These are phyloP conservation scores for Penicillium verrucosum DNA, from an alignment of 2,329 filamentous ascomycete genomes.

Conservation along the genomic window DNA sequence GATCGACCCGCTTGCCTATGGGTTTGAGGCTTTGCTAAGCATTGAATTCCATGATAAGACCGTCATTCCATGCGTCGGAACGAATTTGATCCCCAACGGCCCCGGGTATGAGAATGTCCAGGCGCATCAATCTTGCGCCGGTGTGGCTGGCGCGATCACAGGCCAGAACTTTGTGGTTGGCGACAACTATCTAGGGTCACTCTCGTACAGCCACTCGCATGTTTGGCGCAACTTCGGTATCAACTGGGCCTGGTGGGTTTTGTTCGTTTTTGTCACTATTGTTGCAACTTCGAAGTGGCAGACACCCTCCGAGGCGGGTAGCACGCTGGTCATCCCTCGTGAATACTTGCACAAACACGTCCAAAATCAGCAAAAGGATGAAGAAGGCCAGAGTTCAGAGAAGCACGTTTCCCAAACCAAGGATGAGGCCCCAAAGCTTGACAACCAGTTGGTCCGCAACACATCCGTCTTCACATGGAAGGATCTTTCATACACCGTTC, in stretches of 20 bases:
- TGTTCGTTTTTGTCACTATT: slow-evolving; percentile 60
- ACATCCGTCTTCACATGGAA: slow-evolving; percentile 72
- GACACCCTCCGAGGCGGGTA: slow-evolving; percentile 51
- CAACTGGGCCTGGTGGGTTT: slow-evolving; percentile 60
- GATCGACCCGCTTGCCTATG: slow-evolving; percentile 41
- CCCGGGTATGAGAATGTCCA: slow-evolving; percentile 28
- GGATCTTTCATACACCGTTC: slow-evolving; percentile 67
- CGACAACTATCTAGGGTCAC: slow-evolving; percentile 55
- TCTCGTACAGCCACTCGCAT: slow-evolving; percentile 53
- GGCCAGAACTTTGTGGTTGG: slow-evolving; percentile 54
- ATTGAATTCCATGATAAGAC: slow-evolving; percentile 37
- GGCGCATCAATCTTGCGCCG: slow-evolving; percentile 41
- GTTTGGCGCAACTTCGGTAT: slow-evolving; percentile 63
- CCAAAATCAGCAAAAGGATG: slow-evolving; percentile 41
- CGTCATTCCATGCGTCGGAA: slow-evolving; percentile 35
- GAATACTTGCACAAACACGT: slow-evolving; percentile 50
- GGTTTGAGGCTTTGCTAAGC: slow-evolving; percentile 38
- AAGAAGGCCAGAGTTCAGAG: slow-evolving; percentile 45
- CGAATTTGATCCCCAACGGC: slow-evolving; percentile 36
- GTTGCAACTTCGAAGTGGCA: slow-evolving; percentile 58
- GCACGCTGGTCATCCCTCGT: slow-evolving; percentile 59
- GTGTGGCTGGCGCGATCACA: slow-evolving; percentile 53
- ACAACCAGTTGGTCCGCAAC: slow-evolving; percentile 55
- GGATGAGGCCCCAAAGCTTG: slow-evolving; percentile 24
- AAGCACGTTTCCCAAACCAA: slow-evolving; percentile 24